These are phyloP conservation scores for Cenchrus fungigraminus DNA, from an alignment of 176 grass and related monocot genomes.

Conservation along the genomic window DNA sequence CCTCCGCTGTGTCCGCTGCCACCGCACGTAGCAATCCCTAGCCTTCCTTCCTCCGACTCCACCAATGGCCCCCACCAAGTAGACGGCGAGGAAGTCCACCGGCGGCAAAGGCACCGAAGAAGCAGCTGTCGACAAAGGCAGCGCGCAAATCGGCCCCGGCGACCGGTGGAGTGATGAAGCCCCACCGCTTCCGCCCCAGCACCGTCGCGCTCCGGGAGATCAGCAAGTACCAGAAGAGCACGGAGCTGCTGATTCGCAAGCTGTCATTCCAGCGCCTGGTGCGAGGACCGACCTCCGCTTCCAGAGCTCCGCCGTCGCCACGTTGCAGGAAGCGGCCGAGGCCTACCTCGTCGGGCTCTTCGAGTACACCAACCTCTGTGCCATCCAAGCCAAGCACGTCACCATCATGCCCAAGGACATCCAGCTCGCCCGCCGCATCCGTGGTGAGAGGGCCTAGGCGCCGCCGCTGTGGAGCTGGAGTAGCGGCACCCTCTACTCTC, in stretches of 20 bases:
- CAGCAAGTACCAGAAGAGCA: slow-evolving; percentile 87
- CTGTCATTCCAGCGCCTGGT: slow-evolving; percentile 76
- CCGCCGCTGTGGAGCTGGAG: no score
- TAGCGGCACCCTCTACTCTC: no score
- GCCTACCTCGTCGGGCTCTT: slow-evolving; percentile 75
- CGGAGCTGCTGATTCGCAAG: slow-evolving; percentile 74
- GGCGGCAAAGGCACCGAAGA: slow-evolving; percentile 53
- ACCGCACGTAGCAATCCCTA: no score
- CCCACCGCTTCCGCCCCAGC: slow-evolving; percentile 59
- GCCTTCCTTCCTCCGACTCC: no score
- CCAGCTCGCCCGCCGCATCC: slow-evolving; percentile 70
- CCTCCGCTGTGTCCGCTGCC: no score
- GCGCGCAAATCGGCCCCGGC: slow-evolving; percentile 70
- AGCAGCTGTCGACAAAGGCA: slow-evolving; percentile 68
- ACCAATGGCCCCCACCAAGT: no score
- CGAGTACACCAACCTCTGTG: slow-evolving; percentile 80
- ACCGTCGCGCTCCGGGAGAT: slow-evolving; percentile 70
- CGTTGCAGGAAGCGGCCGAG: slow-evolving; percentile 76
- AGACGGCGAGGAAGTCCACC: no score
- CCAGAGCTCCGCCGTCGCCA: slow-evolving; percentile 65
- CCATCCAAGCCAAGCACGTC: slow-evolving; percentile 75
- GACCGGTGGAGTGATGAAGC: slow-evolving; percentile 75
- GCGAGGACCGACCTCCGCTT: slow-evolving; percentile 76
- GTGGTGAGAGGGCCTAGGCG: no score
- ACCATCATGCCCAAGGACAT: slow-evolving; percentile 86